These are phyloP conservation scores for Cryptosporidium sp. DNA, from an alignment of 169 alveolate species.

Conservation along the genomic window DNA sequence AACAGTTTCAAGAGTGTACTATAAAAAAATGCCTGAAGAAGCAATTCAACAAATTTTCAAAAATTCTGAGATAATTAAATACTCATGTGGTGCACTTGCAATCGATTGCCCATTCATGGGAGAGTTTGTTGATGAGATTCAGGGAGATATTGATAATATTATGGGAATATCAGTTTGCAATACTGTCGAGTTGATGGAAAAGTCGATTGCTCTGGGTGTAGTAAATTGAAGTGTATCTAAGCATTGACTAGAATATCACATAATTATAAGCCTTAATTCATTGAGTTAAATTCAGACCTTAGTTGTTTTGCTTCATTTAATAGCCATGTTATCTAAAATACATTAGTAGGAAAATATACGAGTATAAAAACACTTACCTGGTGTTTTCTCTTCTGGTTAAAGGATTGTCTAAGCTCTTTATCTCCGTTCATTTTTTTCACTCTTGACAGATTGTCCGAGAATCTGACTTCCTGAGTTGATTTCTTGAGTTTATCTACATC, in stretches of 20 bases:
- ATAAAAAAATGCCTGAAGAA: constrained; percentile 31
- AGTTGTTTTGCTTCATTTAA: constrained; percentile 51
- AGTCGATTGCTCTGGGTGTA: constrained; percentile 7
- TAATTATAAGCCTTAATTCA: not conserved
- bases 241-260: not conserved
- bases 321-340: constrained; percentile 57
- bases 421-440: not conserved
- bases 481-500: not conserved
- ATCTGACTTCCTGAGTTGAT: not conserved
- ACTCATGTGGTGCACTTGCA: constrained; percentile 71
- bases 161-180: constrained; percentile 42
- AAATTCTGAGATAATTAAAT: constrained; percentile 37
- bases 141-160: constrained; percentile 46
- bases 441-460: not conserved
- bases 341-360: not conserved
- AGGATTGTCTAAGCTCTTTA: constrained; percentile 29
- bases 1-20: constrained; percentile 37
- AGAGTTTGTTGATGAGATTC: constrained; percentile 32
- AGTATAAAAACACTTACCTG: constrained; percentile 36
- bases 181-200: constrained; percentile 33
- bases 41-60: constrained; percentile 8
- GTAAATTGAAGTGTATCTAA: not conserved
- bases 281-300: not conserved
- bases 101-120: constrained; percentile 60
- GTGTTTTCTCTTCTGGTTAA: constrained; percentile 66